Evolutionary conservation across 164 flowering plant species (phyloP).

Genomic region (Vitis rotundifolia): DNA sequence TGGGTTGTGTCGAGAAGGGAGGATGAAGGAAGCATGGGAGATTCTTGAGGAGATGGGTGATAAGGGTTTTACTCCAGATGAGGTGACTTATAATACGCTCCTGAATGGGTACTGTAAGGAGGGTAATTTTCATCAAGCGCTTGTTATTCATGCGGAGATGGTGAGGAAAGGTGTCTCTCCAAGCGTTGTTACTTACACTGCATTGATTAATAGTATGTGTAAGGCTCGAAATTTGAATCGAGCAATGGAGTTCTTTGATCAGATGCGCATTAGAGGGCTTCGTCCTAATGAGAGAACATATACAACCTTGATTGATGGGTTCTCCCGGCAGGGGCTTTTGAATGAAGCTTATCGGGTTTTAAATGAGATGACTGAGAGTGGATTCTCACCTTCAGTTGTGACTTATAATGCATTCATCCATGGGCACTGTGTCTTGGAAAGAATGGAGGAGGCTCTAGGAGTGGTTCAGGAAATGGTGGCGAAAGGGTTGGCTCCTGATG

Average conservation of each 20-base stretch:
- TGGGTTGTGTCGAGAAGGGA: slow-evolving; percentile 73
- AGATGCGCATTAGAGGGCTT: slow-evolving; percentile 69
- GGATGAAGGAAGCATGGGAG: slow-evolving; percentile 55
- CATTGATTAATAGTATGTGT: slow-evolving; percentile 86
- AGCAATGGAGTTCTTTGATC: slow-evolving; percentile 70
- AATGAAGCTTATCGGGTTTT: slow-evolving; percentile 54
- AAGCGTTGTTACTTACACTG: slow-evolving; percentile 75
- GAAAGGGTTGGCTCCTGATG: slow-evolving; percentile 66
- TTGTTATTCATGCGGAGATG: slow-evolving; percentile 72
- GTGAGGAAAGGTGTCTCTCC: slow-evolving; percentile 68
- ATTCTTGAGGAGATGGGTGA: slow-evolving; percentile 58
- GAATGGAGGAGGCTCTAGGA: slow-evolving; percentile 54
- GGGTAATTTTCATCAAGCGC: slow-evolving; percentile 79
- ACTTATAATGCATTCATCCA: slow-evolving; percentile 77
- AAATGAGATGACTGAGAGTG: slow-evolving; percentile 55
- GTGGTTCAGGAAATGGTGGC: slow-evolving; percentile 49
- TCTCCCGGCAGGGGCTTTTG: slow-evolving; percentile 66
- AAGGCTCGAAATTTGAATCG: slow-evolving; percentile 61
- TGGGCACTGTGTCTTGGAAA: slow-evolving; percentile 67
- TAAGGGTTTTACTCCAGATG: slow-evolving; percentile 67
- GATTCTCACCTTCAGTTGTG: slow-evolving; percentile 63
- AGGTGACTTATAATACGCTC: slow-evolving; percentile 81
- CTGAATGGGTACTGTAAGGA: slow-evolving; percentile 76
- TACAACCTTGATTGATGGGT: slow-evolving; percentile 80
- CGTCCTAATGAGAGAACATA: slow-evolving; percentile 73